Evolutionary conservation across 148 eudicot genomes (phyloP).

Genomic region (Fagopyrum esculentum): DNA sequence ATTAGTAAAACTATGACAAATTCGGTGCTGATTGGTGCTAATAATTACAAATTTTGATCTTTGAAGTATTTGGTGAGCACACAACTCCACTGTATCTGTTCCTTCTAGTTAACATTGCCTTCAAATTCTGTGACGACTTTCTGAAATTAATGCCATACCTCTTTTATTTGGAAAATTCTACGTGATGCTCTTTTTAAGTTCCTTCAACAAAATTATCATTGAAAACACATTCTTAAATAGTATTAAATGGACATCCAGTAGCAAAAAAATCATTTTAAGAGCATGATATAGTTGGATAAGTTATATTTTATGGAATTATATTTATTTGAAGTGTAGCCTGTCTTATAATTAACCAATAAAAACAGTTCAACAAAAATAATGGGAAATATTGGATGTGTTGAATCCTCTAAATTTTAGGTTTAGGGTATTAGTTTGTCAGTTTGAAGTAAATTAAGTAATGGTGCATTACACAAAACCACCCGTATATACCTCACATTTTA

Average conservation of each 20-base stretch:
- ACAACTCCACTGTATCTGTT: not conserved
- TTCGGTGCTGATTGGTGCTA: slow-evolving; percentile 10
- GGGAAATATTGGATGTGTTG: no score
- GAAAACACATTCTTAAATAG: not conserved
- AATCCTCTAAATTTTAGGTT: no score
- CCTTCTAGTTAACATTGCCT: not conserved
- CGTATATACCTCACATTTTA: no score
- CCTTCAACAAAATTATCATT: not conserved
- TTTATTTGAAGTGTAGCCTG: not conserved
- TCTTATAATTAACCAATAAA: no score
- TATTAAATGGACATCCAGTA: not conserved
- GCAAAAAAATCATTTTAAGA: slow-evolving; percentile 36
- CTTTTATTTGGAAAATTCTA: not conserved
- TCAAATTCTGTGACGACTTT: not conserved
- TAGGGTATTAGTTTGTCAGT: no score
- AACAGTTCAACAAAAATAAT: no score
- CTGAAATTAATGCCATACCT: not conserved
- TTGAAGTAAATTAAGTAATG: no score
- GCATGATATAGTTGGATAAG: not conserved
- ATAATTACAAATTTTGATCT: not conserved
- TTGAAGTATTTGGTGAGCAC: not conserved
- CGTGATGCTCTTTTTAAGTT: not conserved
- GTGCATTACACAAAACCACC: no score
- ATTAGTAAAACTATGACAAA: not conserved
- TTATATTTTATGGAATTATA: not conserved